These are phyloP conservation scores for Globisporangium alternatum DNA, from an alignment of 352 stramenopile genomes.

Conservation along the genomic window DNA sequence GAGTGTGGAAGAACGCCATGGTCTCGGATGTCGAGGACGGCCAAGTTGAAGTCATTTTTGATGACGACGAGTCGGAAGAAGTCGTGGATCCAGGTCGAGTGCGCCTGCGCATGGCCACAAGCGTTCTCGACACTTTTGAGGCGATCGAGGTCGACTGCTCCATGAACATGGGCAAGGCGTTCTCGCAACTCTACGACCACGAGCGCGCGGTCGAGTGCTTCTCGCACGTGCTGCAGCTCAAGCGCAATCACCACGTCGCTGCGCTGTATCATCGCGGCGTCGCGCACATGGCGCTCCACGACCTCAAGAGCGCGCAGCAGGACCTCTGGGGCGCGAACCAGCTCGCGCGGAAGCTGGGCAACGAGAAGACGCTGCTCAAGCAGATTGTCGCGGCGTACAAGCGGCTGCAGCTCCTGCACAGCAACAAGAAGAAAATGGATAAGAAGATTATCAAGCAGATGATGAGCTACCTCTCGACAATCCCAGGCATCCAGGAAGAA, in stretches of 20 bases:
- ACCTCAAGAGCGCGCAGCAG: slow-evolving; percentile 55
- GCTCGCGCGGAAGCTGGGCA: slow-evolving; percentile 32
- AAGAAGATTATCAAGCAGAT: slow-evolving; percentile 85
- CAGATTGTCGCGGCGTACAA: slow-evolving; percentile 72
- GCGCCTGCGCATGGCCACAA: slow-evolving; percentile 55
- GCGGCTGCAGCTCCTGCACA: slow-evolving; percentile 61
- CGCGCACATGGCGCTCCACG: slow-evolving; percentile 55
- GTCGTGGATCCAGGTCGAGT: slow-evolving; percentile 45
- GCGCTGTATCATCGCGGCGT: slow-evolving; percentile 74
- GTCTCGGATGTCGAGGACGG: slow-evolving; percentile 55
- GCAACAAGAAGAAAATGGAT: slow-evolving; percentile 77
- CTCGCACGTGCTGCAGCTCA: slow-evolving; percentile 40
- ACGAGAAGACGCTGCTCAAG: slow-evolving; percentile 36
- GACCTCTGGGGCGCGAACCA: slow-evolving; percentile 72
- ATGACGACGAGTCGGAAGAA: slow-evolving; percentile 48
- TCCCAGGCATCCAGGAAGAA: slow-evolving; percentile 53
- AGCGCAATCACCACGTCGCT: slow-evolving; percentile 46
- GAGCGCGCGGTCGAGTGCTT: slow-evolving; percentile 61
- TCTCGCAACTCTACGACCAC: slow-evolving; percentile 51
- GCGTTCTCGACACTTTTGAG: slow-evolving; percentile 44
- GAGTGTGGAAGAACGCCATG: slow-evolving; percentile 51
- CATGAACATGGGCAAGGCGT: slow-evolving; percentile 84
- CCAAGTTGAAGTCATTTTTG: slow-evolving; percentile 61
- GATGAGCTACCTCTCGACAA: slow-evolving; percentile 71
- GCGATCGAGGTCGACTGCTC: slow-evolving; percentile 58